A percentile compares a stretch with the other conserved stretches of the same genome.
Evolutionary conservation across 2,329 filamentous ascomycete species (phyloP).

Genomic region (Sporothrix schenckii): DNA sequence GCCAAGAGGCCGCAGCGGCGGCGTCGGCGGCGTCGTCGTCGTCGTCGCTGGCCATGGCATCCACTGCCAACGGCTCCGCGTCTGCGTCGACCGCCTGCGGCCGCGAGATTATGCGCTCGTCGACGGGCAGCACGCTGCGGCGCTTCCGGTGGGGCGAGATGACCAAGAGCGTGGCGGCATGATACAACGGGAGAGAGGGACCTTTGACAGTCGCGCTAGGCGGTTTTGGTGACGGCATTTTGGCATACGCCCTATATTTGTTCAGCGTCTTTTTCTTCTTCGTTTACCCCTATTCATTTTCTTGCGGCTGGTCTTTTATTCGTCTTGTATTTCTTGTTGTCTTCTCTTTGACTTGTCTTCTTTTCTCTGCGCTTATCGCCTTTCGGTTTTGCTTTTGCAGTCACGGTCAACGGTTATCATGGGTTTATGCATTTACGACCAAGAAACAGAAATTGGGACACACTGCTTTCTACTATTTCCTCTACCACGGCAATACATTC

Average conservation of each 20-base stretch:
- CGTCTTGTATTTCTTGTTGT: neutral
- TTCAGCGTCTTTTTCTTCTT: constrained; percentile 9
- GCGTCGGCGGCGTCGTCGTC: neutral
- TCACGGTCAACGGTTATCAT: neutral
- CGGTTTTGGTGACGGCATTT: neutral
- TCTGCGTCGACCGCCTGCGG: constrained; percentile 54
- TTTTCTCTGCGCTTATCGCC: neutral
- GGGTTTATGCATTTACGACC: constrained; percentile 26
- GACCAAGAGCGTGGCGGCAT: constrained; percentile 56
- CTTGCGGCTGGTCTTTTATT: constrained; percentile 18
- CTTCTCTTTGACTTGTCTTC: constrained; percentile 9
- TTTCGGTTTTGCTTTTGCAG: neutral
- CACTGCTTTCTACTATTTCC: neutral
- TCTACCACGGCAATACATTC: too few relatives aligned
- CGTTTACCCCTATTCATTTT: neutral
- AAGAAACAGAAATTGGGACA: constrained; percentile 21
- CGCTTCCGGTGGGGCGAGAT: constrained; percentile 59
- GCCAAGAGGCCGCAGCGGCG: constrained; percentile 54
- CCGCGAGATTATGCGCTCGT: constrained; percentile 55
- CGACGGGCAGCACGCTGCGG: constrained; percentile 55
- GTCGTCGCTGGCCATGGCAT: constrained; percentile 41
- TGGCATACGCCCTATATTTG: neutral
- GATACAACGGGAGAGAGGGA: neutral
- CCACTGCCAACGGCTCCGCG: constrained; percentile 47
- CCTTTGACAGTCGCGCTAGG: neutral